Base-by-base conservation (phyloP, 495 filamentous ascomycete genomes). In the Usnea hakonensis region DNA sequence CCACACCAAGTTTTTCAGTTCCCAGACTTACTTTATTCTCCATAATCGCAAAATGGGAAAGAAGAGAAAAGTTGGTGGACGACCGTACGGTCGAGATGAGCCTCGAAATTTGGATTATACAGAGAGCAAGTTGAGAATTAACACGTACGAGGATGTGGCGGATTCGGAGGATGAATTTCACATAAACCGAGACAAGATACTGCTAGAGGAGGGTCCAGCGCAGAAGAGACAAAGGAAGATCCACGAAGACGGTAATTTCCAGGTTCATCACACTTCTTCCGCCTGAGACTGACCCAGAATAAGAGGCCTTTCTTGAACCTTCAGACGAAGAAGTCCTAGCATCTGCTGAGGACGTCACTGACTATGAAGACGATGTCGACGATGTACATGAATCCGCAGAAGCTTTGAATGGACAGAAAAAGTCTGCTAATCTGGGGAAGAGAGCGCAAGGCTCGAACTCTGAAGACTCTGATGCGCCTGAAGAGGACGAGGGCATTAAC, bases 151-250 rank as follows among this genome's bases (percentile, higher is more conserved):
- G 36, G 69, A 69, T 65, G 67, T 69, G 48, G 90, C 92, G 68
- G 86, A 95, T 69, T 93, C 90, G 2, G 90, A 95, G 68, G 94
- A 98, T 75, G 91, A 94, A 63, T 95, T 96, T 74, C 87, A 89
- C 67, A 75, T 89, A 43, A 84, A 89, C 60, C 83, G 89, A 36
- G 93, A 97, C 73, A 85, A 90, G 67, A 83, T 98, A 58, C 73
- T 95, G 67, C 78, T 98, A 32, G 90, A 94, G 52, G 89, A 93
- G 64, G 85, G 78, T 35, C 88, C 87, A 35, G 84, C 87, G 33
- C 83, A 86, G 48, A 96, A 94, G 78, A 84, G 87, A 66, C 79
- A 85, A 64, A 82, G 84, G 69, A 85, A 83, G 67, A 72, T 83
- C 63, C 76, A 81, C 55, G 83, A 88, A 67, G 79, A 90, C 71